Evolutionary conservation across 2,329 filamentous ascomycete genomes (phyloP).

Genomic region (Aureobasidium leucospermi): DNA sequence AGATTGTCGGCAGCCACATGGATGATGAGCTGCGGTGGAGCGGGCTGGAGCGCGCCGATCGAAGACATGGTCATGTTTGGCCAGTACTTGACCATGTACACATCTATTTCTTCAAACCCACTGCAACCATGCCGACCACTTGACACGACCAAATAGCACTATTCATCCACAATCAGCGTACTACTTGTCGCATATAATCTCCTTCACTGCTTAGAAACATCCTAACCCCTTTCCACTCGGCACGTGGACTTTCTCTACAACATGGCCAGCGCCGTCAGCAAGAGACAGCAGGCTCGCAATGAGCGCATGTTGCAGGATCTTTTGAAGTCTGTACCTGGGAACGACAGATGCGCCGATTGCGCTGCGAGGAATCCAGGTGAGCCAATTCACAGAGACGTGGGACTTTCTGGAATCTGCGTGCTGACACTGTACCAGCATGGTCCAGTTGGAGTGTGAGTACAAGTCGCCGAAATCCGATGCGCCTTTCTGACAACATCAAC

Average conservation of each 20-base stretch:
- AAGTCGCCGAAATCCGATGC: not conserved
- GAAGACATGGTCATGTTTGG: not conserved
- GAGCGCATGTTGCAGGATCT: constrained; percentile 87
- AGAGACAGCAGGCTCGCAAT: constrained; percentile 96
- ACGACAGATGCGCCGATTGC: constrained; percentile 92
- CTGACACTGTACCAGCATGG: constrained; percentile 59
- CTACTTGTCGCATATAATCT: not conserved
- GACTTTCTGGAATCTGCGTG: constrained; percentile 3
- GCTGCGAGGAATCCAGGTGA: constrained; percentile 82
- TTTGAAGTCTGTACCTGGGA: constrained; percentile 74
- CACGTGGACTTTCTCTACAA: not conserved
- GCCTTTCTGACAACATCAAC: not conserved
- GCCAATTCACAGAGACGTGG: constrained; percentile 26
- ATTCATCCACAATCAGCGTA: not conserved
- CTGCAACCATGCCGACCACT: constrained; percentile 4
- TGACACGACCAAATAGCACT: not conserved
- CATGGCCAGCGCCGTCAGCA: constrained; percentile 75
- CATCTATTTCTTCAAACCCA: not conserved
- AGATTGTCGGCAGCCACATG: no score
- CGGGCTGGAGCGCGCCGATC: not conserved
- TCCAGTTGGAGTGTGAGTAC: constrained; percentile 86
- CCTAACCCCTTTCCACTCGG: not conserved
- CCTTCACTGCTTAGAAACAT: not conserved
- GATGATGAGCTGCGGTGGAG: not conserved
- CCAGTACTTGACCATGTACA: not conserved